Conservation (phyloP, 2,329 filamentous ascomycete genomes). For the Trichoderma sp. region DNA sequence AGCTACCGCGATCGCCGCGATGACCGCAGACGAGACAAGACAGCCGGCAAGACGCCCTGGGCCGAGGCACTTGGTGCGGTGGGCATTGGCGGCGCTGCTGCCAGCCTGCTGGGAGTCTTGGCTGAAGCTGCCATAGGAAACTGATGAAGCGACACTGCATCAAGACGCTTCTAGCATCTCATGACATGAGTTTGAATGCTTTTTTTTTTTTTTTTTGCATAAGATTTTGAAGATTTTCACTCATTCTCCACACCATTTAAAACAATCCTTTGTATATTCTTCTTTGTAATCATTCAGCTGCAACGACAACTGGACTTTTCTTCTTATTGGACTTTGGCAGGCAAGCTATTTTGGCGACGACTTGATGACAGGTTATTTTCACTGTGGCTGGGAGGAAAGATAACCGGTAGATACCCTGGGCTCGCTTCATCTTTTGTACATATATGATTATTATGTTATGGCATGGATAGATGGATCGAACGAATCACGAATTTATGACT, state of each 20-base stretch:
- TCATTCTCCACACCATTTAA: not conserved
- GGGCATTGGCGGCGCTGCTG: constrained; percentile 64
- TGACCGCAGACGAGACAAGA: constrained; percentile 44
- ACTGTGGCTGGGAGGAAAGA: not conserved
- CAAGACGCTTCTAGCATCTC: not conserved
- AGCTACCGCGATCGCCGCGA: constrained; percentile 46
- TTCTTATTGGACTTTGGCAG: not conserved
- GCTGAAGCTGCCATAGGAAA: constrained; percentile 56
- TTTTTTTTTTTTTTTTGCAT: not conserved
- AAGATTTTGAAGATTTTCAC: not conserved
- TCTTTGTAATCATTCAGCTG: not conserved
- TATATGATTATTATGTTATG: not conserved
- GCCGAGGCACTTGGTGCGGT: constrained; percentile 61
- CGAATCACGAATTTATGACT: constrained; percentile 20
- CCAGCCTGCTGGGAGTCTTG: constrained; percentile 60
- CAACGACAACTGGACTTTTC: not conserved
- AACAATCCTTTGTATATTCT: not conserved
- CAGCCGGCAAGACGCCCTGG: constrained; percentile 51
- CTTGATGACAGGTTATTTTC: not conserved
- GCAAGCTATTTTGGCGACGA: not conserved
- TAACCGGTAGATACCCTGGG: constrained; percentile 7
- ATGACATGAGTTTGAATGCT: not conserved
- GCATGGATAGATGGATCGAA: constrained; percentile 19
- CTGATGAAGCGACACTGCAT: not conserved
- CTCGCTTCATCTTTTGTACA: not conserved